These are phyloP conservation scores for Acanthamoeba castellanii DNA, from an alignment of 208 protist genomes.

Conservation along the genomic window DNA sequence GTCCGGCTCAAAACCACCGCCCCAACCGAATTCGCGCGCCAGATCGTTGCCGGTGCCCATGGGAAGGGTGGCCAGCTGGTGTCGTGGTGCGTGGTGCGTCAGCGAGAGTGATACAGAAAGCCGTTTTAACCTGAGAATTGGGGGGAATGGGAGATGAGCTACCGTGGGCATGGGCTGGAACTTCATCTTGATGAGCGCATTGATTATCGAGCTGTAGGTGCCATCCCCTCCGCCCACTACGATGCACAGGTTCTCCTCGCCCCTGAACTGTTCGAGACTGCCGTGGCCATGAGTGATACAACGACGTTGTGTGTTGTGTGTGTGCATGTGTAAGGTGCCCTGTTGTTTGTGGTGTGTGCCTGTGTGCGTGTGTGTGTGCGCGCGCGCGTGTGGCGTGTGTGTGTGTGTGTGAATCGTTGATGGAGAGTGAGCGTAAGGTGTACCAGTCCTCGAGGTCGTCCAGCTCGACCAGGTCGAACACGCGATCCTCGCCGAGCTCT, in stretches of 20 bases:
- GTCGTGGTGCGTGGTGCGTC: not conserved
- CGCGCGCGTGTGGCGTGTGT: not conserved
- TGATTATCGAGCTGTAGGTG: conserved; percentile 31
- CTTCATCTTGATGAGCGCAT: conserved; percentile 11
- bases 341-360: not conserved
- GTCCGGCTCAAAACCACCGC: conserved; percentile 80
- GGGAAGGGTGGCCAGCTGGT: conserved; percentile 2
- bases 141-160: not conserved
- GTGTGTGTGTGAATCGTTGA: not conserved
- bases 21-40: conserved; percentile 90
- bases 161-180: conserved; percentile 24
- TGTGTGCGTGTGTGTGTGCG: too few relatives aligned
- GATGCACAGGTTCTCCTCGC: conserved; percentile 29
- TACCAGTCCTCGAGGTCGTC: conserved; percentile 12
- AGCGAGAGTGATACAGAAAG: not conserved
- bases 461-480: conserved; percentile 45
- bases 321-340: not conserved
- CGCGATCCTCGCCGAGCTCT: conserved; percentile 20
- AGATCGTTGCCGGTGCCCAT: conserved; percentile 92
- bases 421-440: not conserved
- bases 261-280: conserved; percentile 33
- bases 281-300: conserved; percentile 71
- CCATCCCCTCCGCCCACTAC: conserved; percentile 20
- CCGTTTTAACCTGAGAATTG: not conserved
- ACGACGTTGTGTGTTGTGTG: not conserved